Conservation (phyloP, 352 stramenopile species). For the Phytophthora tubulina region DNA sequence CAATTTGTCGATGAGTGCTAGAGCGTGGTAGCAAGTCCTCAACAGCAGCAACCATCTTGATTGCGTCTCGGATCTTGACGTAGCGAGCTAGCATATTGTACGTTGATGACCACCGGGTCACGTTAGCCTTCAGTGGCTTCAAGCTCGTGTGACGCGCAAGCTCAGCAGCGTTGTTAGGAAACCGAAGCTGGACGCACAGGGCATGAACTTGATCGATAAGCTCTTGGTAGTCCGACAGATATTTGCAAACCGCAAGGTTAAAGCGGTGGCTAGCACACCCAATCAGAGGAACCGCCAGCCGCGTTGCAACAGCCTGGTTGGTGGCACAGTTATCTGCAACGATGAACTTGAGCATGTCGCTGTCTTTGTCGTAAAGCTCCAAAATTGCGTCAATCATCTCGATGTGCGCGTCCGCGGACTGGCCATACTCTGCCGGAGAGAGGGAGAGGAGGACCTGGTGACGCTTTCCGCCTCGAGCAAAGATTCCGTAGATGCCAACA, state of each 20-base stretch:
- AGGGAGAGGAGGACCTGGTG: background rate
- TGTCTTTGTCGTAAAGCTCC: background rate
- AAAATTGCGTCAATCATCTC: background rate
- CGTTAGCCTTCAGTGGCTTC: constrained; percentile 10
- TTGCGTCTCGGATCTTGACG: constrained; percentile 7
- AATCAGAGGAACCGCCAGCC: background rate
- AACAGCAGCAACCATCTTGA: constrained; percentile 12
- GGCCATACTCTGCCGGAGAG: background rate
- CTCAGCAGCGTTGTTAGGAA: background rate
- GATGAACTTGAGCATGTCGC: constrained; percentile 1
- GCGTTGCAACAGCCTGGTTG: constrained; percentile 8
- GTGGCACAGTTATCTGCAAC: constrained; percentile 16
- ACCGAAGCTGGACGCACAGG: background rate
- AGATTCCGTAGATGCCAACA: constrained; percentile 7
- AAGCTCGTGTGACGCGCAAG: background rate
- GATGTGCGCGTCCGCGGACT: constrained; percentile 9
- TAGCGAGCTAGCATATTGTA: constrained; percentile 5
- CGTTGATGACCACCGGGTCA: background rate
- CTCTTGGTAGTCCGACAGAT: too few relatives aligned
- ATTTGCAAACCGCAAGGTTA: background rate
- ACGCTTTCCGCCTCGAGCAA: background rate
- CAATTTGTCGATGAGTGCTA: background rate
- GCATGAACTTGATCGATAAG: background rate
- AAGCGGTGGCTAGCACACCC: constrained; percentile 16
- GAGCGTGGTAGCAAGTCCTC: constrained; percentile 12